A percentile compares a stretch with the other conserved stretches of the same genome.
Evolutionary conservation across 2,329 filamentous ascomycete genomes (phyloP).

Genomic region (Colletotrichum sp.): DNA sequence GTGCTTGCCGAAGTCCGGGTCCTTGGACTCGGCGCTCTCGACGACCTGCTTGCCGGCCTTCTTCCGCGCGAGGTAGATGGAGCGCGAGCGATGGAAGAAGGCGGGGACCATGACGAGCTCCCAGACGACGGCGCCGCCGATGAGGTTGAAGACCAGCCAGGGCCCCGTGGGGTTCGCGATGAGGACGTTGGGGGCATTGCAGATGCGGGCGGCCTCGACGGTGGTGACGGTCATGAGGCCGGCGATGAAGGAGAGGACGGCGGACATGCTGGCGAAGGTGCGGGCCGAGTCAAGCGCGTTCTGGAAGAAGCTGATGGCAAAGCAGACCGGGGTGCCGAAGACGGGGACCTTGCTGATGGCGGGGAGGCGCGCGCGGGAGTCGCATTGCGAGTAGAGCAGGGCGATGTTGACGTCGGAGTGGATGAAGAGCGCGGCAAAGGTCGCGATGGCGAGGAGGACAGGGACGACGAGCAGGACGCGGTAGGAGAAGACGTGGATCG

Average conservation of each 20-base stretch:
- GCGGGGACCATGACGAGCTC: slow-evolving; percentile 56
- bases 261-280: slow-evolving; percentile 44
- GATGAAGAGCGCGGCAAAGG: slow-evolving; percentile 45
- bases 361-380: slow-evolving; percentile 50
- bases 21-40: slow-evolving; percentile 24
- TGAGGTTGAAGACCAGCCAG: slow-evolving; percentile 54
- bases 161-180: slow-evolving; percentile 42
- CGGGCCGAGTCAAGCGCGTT: slow-evolving; percentile 46
- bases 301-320: slow-evolving; percentile 55
- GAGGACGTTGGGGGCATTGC: slow-evolving; percentile 39
- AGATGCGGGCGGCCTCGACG: slow-evolving; percentile 54
- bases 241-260: slow-evolving; percentile 49
- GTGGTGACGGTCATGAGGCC: slow-evolving; percentile 53
- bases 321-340: slow-evolving; percentile 53
- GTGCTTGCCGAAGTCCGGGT: slow-evolving; percentile 33
- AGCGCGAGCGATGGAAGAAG: slow-evolving; percentile 48
- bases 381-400: slow-evolving; percentile 59
- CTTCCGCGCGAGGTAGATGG: slow-evolving; percentile 33
- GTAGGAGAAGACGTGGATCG: slow-evolving; percentile 58
- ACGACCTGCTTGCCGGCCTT: slow-evolving; percentile 22
- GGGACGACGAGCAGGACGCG: slow-evolving; percentile 58
- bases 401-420: slow-evolving; percentile 56
- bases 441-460: slow-evolving; percentile 48
- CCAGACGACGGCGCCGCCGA: slow-evolving; percentile 57
- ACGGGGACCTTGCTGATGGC: slow-evolving; percentile 48